Evolutionary conservation across 1,284 basidiomycete genomes (phyloP).

Genomic region (Entoloma clypeatum): DNA sequence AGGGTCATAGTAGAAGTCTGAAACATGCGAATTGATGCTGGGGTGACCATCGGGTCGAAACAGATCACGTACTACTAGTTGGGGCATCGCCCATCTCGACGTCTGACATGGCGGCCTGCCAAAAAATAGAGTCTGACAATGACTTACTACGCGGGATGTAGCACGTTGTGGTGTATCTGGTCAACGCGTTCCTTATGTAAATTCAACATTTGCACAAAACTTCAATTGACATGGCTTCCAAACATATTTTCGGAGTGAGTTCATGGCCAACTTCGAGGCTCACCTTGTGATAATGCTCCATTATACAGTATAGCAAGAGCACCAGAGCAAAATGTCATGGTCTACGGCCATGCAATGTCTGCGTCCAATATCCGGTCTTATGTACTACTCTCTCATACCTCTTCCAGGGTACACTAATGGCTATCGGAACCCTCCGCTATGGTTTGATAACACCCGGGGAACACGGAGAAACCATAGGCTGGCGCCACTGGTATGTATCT

Average conservation of each 20-base stretch:
- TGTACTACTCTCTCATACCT: not conserved
- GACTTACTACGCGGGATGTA: too few relatives aligned
- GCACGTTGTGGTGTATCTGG: constrained; percentile 35
- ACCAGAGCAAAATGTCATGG: constrained; percentile 65
- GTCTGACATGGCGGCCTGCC: constrained; percentile 24
- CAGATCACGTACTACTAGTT: constrained; percentile 3
- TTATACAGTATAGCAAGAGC: constrained; percentile 63
- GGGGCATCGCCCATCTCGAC: constrained; percentile 25
- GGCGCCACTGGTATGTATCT: constrained; percentile 64
- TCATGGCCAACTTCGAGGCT: not conserved
- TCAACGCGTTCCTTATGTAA: constrained; percentile 23
- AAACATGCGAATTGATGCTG: too few relatives aligned
- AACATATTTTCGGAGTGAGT: constrained; percentile 44
- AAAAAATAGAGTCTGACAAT: constrained; percentile 4
- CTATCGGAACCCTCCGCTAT: constrained; percentile 57
- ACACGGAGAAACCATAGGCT: constrained; percentile 61
- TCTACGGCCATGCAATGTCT: constrained; percentile 51
- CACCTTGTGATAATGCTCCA: not conserved
- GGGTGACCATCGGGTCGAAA: too few relatives aligned
- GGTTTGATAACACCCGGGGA: constrained; percentile 44
- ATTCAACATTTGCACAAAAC: not conserved
- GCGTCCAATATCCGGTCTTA: constrained; percentile 6
- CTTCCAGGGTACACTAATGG: constrained; percentile 44
- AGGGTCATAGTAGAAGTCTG: constrained; percentile 61
- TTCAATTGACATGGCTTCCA: constrained; percentile 21